These are phyloP conservation scores for Phytopythium helicoides DNA, from an alignment of 352 stramenopile genomes.

Conservation along the genomic window DNA sequence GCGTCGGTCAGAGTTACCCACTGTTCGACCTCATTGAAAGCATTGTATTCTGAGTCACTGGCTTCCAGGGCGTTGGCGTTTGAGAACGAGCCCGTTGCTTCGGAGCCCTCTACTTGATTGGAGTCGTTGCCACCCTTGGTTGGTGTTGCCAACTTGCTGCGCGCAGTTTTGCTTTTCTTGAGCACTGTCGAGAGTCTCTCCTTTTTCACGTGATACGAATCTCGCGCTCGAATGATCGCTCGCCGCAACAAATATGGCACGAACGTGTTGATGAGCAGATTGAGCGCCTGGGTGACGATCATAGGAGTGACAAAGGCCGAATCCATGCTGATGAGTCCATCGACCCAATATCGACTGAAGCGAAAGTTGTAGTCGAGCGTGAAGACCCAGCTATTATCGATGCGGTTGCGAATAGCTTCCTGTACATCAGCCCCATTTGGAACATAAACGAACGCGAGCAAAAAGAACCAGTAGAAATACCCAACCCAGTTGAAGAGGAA, in stretches of 20 bases:
- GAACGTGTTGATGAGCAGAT: conserved; percentile 68
- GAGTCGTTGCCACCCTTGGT: not conserved
- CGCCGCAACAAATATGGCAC: conserved; percentile 49
- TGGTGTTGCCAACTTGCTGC: not conserved
- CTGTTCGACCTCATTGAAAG: conserved; percentile 16
- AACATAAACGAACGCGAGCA: conserved; percentile 62
- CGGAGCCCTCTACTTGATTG: not conserved
- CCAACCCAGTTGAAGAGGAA: conserved; percentile 75
- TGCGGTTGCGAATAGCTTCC: conserved; percentile 31
- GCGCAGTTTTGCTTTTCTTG: conserved; percentile 8
- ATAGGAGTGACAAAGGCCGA: conserved; percentile 64
- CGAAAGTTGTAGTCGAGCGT: conserved; percentile 33
- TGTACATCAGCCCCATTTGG: conserved; percentile 51
- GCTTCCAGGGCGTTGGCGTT: conserved; percentile 8
- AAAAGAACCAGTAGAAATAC: conserved; percentile 75
- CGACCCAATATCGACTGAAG: conserved; percentile 61
- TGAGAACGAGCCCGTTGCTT: not conserved
- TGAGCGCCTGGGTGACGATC: conserved; percentile 69
- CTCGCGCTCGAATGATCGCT: conserved; percentile 39
- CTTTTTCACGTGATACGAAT: conserved; percentile 57
- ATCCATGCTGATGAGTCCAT: conserved; percentile 61
- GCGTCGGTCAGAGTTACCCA: conserved; percentile 33
- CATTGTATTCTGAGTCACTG: conserved; percentile 9
- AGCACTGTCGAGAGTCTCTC: conserved; percentile 32
- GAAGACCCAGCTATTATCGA: conserved; percentile 36